These are phyloP conservation scores for Xylariaceae sp. DNA, from an alignment of 2,329 filamentous ascomycete species.

Conservation along the genomic window DNA sequence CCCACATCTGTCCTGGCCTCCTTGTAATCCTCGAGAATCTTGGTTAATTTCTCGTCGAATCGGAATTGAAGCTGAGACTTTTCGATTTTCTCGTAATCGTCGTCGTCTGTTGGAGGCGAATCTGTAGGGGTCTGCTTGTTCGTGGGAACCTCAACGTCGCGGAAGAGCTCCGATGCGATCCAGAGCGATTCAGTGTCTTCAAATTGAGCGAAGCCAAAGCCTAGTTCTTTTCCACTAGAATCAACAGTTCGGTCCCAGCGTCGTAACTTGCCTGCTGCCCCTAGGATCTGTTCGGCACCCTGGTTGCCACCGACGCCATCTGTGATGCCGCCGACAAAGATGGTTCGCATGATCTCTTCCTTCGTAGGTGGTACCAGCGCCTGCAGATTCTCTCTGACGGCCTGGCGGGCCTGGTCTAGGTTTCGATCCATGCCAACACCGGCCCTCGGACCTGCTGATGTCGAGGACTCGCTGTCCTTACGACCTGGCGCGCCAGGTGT, in stretches of 20 bases:
- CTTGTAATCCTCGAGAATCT: slow-evolving; percentile 80
- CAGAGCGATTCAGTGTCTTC: slow-evolving; percentile 85
- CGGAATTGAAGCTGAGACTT: slow-evolving; percentile 67
- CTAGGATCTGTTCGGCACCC: slow-evolving; percentile 71
- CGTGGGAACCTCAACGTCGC: slow-evolving; percentile 73
- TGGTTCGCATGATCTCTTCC: slow-evolving; percentile 86
- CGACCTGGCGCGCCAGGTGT: slow-evolving; percentile 38
- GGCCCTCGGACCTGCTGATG: slow-evolving; percentile 38
- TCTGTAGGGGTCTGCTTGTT: slow-evolving; percentile 61
- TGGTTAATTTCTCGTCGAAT: slow-evolving; percentile 75
- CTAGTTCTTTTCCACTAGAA: slow-evolving; percentile 62
- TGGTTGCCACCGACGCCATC: slow-evolving; percentile 72
- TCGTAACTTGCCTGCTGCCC: slow-evolving; percentile 70
- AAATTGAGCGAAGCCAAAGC: slow-evolving; percentile 93
- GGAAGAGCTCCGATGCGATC: slow-evolving; percentile 77
- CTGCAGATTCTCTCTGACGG: slow-evolving; percentile 63
- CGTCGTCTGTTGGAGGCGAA: slow-evolving; percentile 39
- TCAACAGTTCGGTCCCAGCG: slow-evolving; percentile 79
- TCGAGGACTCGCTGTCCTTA: slow-evolving; percentile 41
- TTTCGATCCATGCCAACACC: slow-evolving; percentile 59
- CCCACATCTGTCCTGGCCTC: slow-evolving; percentile 60
- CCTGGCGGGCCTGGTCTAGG: slow-evolving; percentile 61
- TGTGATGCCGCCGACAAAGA: slow-evolving; percentile 84
- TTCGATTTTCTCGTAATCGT: slow-evolving; percentile 52
- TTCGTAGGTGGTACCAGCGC: slow-evolving; percentile 73